A percentile compares a stretch with the other conserved stretches of the same genome.
Conservation (phyloP, 2,329 filamentous ascomycete species). For the Rugonectria rugulosa region DNA sequence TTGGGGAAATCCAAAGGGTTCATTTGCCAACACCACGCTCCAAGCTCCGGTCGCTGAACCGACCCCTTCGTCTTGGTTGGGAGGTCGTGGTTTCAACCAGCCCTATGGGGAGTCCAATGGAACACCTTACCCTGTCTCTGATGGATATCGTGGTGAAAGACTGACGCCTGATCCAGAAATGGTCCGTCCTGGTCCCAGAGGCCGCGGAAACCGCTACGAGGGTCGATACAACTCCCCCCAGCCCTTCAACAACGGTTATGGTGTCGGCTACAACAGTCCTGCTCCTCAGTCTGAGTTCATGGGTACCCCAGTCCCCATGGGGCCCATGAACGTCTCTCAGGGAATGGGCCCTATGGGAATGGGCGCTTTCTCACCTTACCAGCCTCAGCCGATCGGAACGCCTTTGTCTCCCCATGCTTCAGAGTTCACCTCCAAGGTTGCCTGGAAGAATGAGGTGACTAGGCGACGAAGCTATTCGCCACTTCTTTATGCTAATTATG, state of each 20-base stretch:
- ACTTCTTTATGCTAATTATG: constrained; percentile 22
- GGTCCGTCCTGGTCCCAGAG: constrained; percentile 50
- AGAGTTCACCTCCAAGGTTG: constrained; percentile 70
- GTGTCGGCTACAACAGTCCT: constrained; percentile 45
- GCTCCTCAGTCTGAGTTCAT: constrained; percentile 47
- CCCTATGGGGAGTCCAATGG: constrained; percentile 51
- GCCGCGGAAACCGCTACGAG: constrained; percentile 58
- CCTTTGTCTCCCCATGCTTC: constrained; percentile 76
- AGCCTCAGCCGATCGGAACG: constrained; percentile 67
- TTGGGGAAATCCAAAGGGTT: constrained; percentile 60
- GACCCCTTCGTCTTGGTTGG: constrained; percentile 53
- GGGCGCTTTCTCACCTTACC: constrained; percentile 57
- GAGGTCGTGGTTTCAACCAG: constrained; percentile 48
- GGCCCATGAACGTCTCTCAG: constrained; percentile 44
- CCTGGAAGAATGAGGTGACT: constrained; percentile 65
- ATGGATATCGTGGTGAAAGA: constrained; percentile 55
- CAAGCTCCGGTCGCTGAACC: constrained; percentile 49
- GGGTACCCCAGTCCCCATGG: constrained; percentile 44
- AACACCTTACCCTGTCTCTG: constrained; percentile 44
- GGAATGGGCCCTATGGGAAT: constrained; percentile 49
- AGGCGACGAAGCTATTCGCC: background rate
- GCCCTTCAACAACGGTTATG: constrained; percentile 45
- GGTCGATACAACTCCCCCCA: constrained; percentile 49
- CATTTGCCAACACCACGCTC: constrained; percentile 44
- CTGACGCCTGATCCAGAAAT: constrained; percentile 59